Evolutionary conservation across 805 yeast species (phyloP), one percentile per base, ranked within the genome.

Genomic region (Candida tallmaniae): DNA sequence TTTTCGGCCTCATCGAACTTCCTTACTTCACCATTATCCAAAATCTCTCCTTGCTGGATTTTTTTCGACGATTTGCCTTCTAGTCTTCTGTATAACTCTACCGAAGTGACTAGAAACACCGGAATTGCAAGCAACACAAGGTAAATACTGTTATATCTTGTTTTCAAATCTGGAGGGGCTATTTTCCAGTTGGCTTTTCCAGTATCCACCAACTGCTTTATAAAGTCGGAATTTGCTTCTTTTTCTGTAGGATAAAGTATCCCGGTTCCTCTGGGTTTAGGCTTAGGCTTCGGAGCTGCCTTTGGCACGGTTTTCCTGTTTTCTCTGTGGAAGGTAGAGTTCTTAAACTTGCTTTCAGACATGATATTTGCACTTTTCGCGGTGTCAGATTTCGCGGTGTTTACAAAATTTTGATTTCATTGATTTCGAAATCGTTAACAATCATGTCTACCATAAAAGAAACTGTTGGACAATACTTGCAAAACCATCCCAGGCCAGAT

Each of bases 121-220:
- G 73, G 73, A 10, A 66, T 57, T 17, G 68, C 59, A 23, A 62
- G 49, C 16, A 66, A 46, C 2, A 66, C 54, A 46, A 62, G 41
- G 41, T 52, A 63, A 6, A 66, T 50, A 6, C 70, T 71, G 22
- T 55, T 50, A 44, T 63, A 65, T 25, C 68, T 40, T 9, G 47
- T 51, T 39, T 52, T 60, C 14, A 66, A 50, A 27, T 56, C 68
- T 32, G 47, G 44, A 2, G 70, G 69, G 0, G 71, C 71, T 41
- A 57, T 62, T 33, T 64, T 63, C 73, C 73, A 66, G 46, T 65
- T 55, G 4, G 67, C 65, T 35, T 49, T 46, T 7, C 71, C 73
- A 0, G 70, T 64, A 29, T 60, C 60, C 5, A 54, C 58, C 38
- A 65, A 47, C 33, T 59, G 65, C 27, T 51, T 45, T 22, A 62